Evolutionary conservation across 129 eudicot genomes (phyloP).

Genomic region (Pittosporum tobira): DNA sequence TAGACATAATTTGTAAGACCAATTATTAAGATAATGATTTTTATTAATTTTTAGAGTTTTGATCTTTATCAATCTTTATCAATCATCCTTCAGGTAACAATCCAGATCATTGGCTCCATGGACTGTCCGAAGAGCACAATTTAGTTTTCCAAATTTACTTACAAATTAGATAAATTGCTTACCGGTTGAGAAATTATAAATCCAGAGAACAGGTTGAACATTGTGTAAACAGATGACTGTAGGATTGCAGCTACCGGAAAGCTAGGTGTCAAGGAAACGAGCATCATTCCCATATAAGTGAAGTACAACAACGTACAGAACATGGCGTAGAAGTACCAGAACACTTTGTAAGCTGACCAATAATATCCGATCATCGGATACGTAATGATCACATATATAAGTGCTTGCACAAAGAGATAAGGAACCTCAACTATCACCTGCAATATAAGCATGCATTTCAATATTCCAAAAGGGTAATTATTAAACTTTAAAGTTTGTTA

Average conservation of each 20-base stretch:
- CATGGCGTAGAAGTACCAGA: constrained; percentile 26
- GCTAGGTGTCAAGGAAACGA: constrained; percentile 19
- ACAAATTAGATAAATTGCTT: constrained; percentile 4
- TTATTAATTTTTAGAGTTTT: too few species aligned
- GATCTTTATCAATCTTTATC: too few species aligned
- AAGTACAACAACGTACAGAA: constrained; percentile 21
- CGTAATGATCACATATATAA: constrained; percentile 6
- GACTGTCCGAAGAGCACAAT: too few species aligned
- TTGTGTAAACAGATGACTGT: constrained; percentile 6
- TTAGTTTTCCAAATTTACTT: too few species aligned
- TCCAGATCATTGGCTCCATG: too few species aligned
- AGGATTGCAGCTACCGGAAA: constrained; percentile 18
- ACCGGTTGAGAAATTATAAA: constrained; percentile 20
- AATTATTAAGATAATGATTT: too few species aligned
- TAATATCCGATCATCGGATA: constrained; percentile 25
- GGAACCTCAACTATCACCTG: constrained; percentile 27
- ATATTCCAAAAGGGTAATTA: too few species aligned
- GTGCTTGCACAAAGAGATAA: constrained; percentile 14
- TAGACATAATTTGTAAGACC: too few species aligned
- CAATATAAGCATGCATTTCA: neutral
- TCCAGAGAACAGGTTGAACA: constrained; percentile 21
- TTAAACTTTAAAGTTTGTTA: neutral
- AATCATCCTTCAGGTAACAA: too few species aligned
- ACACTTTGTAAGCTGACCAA: constrained; percentile 16
- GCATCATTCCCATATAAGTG: constrained; percentile 25